phyloP scores from a whole-genome alignment of 148 eudicot genomes.

The Vaccinium macrocarpon region DNA sequence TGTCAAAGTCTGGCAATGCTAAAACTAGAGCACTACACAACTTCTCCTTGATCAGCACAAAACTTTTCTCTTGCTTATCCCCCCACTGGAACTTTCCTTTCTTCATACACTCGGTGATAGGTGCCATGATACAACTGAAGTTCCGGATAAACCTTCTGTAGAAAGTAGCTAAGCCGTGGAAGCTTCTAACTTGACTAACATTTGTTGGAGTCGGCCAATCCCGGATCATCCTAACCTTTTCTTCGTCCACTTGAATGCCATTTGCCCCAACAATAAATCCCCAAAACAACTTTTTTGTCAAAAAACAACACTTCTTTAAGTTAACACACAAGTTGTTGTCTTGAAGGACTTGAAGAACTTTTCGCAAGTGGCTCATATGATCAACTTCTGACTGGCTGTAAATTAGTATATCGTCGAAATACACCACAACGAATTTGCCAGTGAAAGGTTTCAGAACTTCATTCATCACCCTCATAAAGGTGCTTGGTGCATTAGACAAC shows the following conservation, averaged over 20 bases:
- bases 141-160: neutral
- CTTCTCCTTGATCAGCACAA: neutral
- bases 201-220: slow-evolving; percentile 6
- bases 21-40: neutral
- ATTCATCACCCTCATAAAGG: neutral
- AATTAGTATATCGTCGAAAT: neutral
- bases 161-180: neutral
- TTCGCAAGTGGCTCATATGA: neutral
- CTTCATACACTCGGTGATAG: neutral
- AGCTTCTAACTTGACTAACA: neutral
- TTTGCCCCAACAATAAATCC: neutral
- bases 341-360: neutral
- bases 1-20: neutral
- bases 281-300: neutral
- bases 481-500: neutral
- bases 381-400: neutral
- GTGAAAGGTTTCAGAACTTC: neutral
- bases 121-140: neutral
- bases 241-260: neutral
- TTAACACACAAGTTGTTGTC: neutral
- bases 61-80: neutral
- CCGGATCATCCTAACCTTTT: neutral
- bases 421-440: neutral
- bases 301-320: neutral
- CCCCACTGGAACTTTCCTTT: neutral